Evolutionary conservation across 768 basidiomycete species (phyloP), one percentile per base, ranked within the genome.

Genomic region (Paxillus ammoniavirescens): DNA sequence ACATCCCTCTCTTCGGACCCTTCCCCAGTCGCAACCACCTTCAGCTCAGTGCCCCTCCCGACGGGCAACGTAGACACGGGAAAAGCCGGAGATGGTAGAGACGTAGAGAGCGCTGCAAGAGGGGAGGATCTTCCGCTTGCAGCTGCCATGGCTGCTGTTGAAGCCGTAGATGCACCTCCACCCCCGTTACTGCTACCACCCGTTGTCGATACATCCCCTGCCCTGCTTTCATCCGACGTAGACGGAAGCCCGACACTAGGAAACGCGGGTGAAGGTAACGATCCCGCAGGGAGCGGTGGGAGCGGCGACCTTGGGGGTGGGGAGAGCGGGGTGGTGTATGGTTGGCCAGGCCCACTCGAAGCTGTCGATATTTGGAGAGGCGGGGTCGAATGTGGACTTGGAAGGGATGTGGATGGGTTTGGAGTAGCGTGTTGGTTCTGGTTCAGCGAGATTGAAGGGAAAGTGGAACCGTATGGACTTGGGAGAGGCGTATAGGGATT

Each of bases 231-330:
- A 26, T 42, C n/a, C 2, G 56, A 18, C 15, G 26, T 31, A 41
- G 37, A 10, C 9, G 64, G 52, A 5, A 51, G 41, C 12, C 36
- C 4, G 26, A 42, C 9, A 0, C 18, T 40, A 10, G 53, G 36
- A 12, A 58, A 55, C 31, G 36, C 36, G 7, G 66, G 61, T 14
- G 57, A 55, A n/a, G 65, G 52, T n/a, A 54, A 52, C 18, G 55
- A 54, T 14, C 18, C 15, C 15, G 42, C 49, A 0, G 65, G 62
- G 36, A 61, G 33, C n/a, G 62, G 61, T 13, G 68, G 60, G 5
- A 64, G 46, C 33, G 61, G 61, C 21, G 59, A 53, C 14, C 53
- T 59, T 37, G 66, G 67, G 0, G 69, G 63, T 5, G 63, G 64
- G 4, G 69, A 64, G 5, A 65, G 31, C 2, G 63, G 61, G 5